Percentiles rank a stretch among this genome's conserved stretches.
Evolutionary conservation across 108 stramenopile species (phyloP).

Genomic region (Nannochloropsis granulata): DNA sequence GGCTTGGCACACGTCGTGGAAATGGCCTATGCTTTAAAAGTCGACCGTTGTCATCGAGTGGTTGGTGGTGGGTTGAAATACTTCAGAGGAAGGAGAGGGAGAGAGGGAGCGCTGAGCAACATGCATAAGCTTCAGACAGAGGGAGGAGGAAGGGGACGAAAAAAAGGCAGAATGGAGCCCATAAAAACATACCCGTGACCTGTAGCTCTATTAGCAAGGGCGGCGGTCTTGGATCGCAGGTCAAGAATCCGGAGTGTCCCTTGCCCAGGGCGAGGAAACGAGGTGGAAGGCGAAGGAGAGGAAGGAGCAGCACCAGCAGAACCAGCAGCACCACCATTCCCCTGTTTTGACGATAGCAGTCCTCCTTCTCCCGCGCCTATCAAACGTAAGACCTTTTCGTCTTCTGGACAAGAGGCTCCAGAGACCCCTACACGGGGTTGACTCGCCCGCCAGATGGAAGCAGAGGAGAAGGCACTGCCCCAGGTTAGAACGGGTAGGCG

Average conservation of each 20-base stretch:
- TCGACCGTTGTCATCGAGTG: conserved; percentile 25
- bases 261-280: not conserved
- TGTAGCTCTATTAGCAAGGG: conserved; percentile 41
- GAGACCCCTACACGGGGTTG: conserved; percentile 84
- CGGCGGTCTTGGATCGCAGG: conserved; percentile 38
- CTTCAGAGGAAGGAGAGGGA: not conserved
- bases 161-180: not conserved
- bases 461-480: conserved; percentile 45
- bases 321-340: not conserved
- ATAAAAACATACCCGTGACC: not conserved
- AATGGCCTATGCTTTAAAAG: conserved; percentile 46
- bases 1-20: conserved; percentile 34
- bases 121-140: not conserved
- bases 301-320: not conserved
- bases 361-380: not conserved
- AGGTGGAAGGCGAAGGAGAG: not conserved
- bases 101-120: conserved; percentile 11
- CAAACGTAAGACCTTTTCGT: conserved; percentile 12
- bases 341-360: not conserved
- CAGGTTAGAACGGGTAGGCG: conserved; percentile 77
- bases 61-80: not conserved
- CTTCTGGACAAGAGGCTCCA: conserved; percentile 23
- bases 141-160: not conserved
- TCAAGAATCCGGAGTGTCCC: conserved; percentile 41
- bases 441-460: conserved; percentile 74